Evolutionary conservation across 73 alveolate species (phyloP).

Genomic region (Stentor roeselii): DNA sequence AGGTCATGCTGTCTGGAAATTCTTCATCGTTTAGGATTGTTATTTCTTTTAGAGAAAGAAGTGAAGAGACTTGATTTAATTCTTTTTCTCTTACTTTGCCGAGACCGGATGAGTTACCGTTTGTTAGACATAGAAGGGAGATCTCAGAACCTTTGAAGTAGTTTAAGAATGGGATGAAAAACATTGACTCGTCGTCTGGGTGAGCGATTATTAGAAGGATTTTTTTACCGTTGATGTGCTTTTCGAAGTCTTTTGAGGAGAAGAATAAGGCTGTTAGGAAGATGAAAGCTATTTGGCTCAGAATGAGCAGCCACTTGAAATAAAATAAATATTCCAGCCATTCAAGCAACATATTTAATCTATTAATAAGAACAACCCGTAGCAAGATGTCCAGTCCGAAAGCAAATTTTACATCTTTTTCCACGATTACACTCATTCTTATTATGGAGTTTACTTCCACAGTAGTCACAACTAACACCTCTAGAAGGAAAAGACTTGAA

Average conservation of each 20-base stretch:
- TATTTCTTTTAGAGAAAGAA: conserved; percentile 46
- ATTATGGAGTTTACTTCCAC: not conserved
- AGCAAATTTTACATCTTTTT: not conserved
- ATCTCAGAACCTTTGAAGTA: conserved; percentile 26
- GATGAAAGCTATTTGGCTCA: not conserved
- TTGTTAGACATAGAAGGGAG: conserved; percentile 71
- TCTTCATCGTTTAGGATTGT: conserved; percentile 56
- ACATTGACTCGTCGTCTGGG: conserved; percentile 97
- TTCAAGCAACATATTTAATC: not conserved
- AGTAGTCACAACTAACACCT: not conserved
- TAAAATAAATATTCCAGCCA: not conserved
- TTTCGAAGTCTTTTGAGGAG: not conserved
- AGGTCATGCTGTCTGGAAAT: conserved; percentile 74
- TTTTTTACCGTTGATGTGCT: conserved; percentile 39
- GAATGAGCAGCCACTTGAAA: not conserved
- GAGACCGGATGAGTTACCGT: conserved; percentile 76
- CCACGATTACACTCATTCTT: not conserved
- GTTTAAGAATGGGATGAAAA: conserved; percentile 37
- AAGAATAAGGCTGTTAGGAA: not conserved
- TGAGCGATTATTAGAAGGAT: conserved; percentile 87
- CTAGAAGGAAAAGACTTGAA: not conserved
- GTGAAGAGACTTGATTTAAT: conserved; percentile 48
- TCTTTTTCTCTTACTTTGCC: conserved; percentile 77
- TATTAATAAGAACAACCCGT: not conserved
- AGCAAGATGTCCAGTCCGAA: not conserved